These are phyloP conservation scores for Mortierella hygrophila DNA, from an alignment of 192 early-diverging fungal genomes.

Conservation along the genomic window DNA sequence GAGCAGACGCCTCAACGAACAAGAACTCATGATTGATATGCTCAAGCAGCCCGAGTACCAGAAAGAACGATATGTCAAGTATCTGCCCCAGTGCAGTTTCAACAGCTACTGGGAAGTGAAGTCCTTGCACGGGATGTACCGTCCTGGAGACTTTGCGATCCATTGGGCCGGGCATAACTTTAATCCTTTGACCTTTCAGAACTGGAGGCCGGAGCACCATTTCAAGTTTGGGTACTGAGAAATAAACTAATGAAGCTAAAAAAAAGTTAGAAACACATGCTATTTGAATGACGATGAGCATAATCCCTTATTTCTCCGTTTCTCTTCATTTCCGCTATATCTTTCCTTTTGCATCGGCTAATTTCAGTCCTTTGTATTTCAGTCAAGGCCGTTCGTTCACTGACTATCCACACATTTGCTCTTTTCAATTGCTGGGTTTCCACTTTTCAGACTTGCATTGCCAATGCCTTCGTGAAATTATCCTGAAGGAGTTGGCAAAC, in stretches of 20 bases:
- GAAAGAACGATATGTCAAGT: slow-evolving; percentile 15
- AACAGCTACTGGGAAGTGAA: slow-evolving; percentile 37
- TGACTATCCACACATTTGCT: no score
- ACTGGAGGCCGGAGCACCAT: neutral
- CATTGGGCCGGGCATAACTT: slow-evolving; percentile 37
- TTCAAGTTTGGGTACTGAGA: neutral
- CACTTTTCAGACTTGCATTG: no score
- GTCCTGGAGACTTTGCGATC: slow-evolving; percentile 31
- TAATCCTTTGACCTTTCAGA: neutral
- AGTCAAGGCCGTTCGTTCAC: no score
- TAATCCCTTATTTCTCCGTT: no score
- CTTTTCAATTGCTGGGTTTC: no score
- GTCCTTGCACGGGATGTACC: slow-evolving; percentile 17
- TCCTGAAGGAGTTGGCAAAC: no score
- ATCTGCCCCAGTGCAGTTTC: slow-evolving; percentile 34
- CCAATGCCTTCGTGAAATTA: no score
- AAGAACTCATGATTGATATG: slow-evolving; percentile 32
- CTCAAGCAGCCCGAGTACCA: slow-evolving; percentile 11
- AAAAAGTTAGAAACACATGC: neutral
- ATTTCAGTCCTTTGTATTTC: no score
- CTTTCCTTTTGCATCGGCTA: no score
- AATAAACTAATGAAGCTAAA: neutral
- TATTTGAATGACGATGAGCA: no score
- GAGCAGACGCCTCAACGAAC: slow-evolving; percentile 10
- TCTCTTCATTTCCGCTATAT: no score